A percentile compares a stretch with the other conserved stretches of the same genome.
phyloP scores from a whole-genome alignment of 1,284 basidiomycete genomes.

The Tetrapyrgos nigripes region DNA sequence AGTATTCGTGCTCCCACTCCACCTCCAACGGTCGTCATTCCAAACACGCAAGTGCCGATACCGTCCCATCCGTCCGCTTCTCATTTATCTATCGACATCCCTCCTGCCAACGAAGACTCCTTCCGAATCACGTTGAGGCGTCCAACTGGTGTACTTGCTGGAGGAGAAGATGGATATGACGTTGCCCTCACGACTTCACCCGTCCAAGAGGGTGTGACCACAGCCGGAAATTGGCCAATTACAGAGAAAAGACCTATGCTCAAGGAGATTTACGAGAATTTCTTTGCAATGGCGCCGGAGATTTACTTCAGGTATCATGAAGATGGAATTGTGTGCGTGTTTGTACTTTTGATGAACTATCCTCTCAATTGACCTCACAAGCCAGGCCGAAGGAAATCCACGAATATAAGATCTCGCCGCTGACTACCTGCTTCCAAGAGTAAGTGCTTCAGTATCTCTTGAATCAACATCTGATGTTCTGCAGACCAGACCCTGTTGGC shows the following conservation, averaged over 20 bases:
- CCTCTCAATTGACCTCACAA: not conserved
- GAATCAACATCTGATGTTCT: not conserved
- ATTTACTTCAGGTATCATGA: slow-evolving; percentile 10
- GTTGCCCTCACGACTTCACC: slow-evolving; percentile 3
- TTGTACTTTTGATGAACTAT: not conserved
- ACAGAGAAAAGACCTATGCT: not conserved
- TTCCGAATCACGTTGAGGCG: slow-evolving; percentile 4
- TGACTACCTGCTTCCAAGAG: slow-evolving; percentile 4
- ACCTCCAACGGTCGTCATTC: not conserved
- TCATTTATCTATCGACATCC: not conserved
- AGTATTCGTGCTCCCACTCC: slow-evolving; percentile 1
- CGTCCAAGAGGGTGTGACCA: not conserved
- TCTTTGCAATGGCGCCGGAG: slow-evolving; percentile 10
- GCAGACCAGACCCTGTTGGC: slow-evolving; percentile 21
- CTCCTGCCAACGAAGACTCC: not conserved
- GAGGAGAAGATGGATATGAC: slow-evolving; percentile 1
- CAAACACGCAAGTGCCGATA: not conserved
- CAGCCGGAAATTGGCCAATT: not conserved
- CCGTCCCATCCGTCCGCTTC: not conserved
- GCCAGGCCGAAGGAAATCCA: not conserved
- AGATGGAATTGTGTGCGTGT: slow-evolving; percentile 4
- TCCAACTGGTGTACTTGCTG: not conserved
- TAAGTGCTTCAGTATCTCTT: not conserved
- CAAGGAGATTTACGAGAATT: slow-evolving; percentile 1
- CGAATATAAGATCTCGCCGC: not conserved